A percentile compares a stretch with the other conserved stretches of the same genome.
These are phyloP conservation scores for Penicillium tannophilum DNA, from an alignment of 495 filamentous ascomycete species.

Conservation along the genomic window DNA sequence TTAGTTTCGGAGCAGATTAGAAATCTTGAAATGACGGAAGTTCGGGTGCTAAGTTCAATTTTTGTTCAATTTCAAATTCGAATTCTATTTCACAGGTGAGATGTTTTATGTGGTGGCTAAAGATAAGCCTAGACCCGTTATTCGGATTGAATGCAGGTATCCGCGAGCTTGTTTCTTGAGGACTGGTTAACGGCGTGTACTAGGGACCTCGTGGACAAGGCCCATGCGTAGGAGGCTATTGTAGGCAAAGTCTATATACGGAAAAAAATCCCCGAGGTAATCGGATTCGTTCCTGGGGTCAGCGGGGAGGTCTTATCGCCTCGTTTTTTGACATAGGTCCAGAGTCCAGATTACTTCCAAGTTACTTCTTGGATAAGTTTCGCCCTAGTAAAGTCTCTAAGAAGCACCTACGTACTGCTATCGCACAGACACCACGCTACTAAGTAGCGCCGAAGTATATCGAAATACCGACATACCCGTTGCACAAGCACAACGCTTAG, in stretches of 20 bases:
- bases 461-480: not conserved
- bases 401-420: not conserved
- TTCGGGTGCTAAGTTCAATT: not conserved
- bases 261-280: not conserved
- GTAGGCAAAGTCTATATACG: not conserved
- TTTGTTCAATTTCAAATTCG: too few species aligned
- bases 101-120: not conserved
- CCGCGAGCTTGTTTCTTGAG: slow-evolving; percentile 14
- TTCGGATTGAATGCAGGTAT: slow-evolving; percentile 16
- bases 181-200: not conserved
- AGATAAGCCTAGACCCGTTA: not conserved
- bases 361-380: not conserved
- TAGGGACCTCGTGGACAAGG: not conserved
- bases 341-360: not conserved
- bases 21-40: not conserved
- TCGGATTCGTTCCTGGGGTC: not conserved
- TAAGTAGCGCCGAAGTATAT: not conserved
- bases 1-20: not conserved
- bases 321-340: not conserved
- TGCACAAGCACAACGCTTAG: not conserved
- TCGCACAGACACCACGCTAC: not conserved
- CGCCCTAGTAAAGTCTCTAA: slow-evolving; percentile 3
- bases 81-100: too few species aligned
- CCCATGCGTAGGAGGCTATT: not conserved
- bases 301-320: not conserved